Base-by-base conservation (phyloP, 495 filamentous ascomycete genomes). In the Xylaria grammica region DNA sequence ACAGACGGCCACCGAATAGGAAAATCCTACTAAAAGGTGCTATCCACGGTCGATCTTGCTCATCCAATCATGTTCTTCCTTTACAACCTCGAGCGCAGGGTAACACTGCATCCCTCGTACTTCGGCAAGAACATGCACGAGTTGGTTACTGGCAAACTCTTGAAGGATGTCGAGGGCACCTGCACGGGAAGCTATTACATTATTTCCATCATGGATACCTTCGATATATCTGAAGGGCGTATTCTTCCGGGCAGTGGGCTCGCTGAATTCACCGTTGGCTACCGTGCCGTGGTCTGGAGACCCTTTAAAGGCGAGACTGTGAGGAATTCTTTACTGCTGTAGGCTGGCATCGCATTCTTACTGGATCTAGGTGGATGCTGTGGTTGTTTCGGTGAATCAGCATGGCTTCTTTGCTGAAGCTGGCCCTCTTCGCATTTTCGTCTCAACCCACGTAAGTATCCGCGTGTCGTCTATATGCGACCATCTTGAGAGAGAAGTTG, bases 281-380 rank as follows among this genome's bases (percentile, higher is more conserved):
- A 97, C 72, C 90, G 93, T 54, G 95, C 95, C 38, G 92, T 99
- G 45, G 94, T 99, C 50, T 99, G 94, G 93, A 85, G 92, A 70
- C 95, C 95, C 10, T 99, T 97, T 83, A 91, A 92, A 72, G 93
- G 93, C 63, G 95, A 99, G 82, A 94, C 93, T 65, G 95, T 97
- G 85, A 74, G 90, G 81, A 60, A 17, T 54, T 44, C 51, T 51
- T 34, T 32, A 44, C 34, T 44, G 22, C 44, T 22, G 4, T 58
- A 7, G 42, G 20, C 48, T 54, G 46, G 44, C 48, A 34, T 36
- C 44, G 30, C 49, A 45, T 60, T 62, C 67, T 67, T 62, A 67
- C 67, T 65, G 49, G 54, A 49, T 49, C 57, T 74, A 97, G 93
- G 88, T 97, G 50, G 95, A 99, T 82, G 93, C 91, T 6, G 88